Evolutionary conservation across 768 basidiomycete species (phyloP).

Genomic region (Hortiboletus flavorubellus): DNA sequence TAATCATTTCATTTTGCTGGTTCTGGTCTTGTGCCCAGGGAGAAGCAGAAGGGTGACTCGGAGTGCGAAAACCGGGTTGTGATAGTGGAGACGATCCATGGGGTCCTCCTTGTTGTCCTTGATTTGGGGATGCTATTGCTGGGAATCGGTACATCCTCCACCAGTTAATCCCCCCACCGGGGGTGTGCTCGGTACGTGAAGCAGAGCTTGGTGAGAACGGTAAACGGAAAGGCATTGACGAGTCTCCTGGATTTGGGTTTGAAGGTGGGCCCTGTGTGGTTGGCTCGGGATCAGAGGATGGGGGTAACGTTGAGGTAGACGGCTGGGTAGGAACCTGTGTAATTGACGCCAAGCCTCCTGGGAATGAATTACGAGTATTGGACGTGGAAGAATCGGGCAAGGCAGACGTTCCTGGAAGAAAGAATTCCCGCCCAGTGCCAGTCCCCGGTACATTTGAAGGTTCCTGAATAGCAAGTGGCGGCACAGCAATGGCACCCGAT

Average conservation of each 20-base stretch:
- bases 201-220: constrained; percentile 30
- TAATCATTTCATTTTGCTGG: constrained; percentile 20
- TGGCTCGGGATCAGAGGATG: constrained; percentile 2
- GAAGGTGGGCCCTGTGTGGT: not conserved
- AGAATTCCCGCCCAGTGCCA: constrained; percentile 5
- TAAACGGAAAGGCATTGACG: constrained; percentile 31
- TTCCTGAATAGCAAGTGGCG: constrained; percentile 13
- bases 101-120: constrained; percentile 15
- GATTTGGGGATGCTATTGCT: constrained; percentile 47
- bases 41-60: constrained; percentile 15
- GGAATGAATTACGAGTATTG: constrained; percentile 3
- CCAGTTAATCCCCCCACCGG: constrained; percentile 61
- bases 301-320: constrained; percentile 1
- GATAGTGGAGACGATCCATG: constrained; percentile 21
- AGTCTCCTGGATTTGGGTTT: constrained; percentile 11
- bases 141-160: constrained; percentile 85
- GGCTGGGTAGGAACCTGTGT: constrained; percentile 1
- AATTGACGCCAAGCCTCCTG: constrained; percentile 1
- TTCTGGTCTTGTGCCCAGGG: constrained; percentile 17
- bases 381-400: constrained; percentile 6
- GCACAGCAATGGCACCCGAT: constrained; percentile 23
- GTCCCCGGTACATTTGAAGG: constrained; percentile 24
- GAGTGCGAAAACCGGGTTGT: constrained; percentile 24
- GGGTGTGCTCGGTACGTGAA: constrained; percentile 36
- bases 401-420: constrained; percentile 15